phyloP scores from a whole-genome alignment of 2,329 filamentous ascomycete species.

The Zalaria obscura region DNA sequence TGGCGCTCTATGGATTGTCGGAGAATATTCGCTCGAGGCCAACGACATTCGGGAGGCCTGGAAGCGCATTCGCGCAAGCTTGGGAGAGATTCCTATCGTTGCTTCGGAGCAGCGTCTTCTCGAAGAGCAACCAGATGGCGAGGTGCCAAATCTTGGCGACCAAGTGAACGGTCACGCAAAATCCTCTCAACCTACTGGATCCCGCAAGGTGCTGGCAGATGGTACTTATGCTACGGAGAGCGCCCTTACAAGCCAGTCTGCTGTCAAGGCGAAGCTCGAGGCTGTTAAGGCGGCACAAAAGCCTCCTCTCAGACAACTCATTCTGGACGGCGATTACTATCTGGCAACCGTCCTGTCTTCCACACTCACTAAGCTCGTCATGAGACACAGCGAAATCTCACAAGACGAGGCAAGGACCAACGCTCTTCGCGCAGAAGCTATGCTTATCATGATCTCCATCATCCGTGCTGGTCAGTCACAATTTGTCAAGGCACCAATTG shows the following conservation, averaged over 20 bases:
- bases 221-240: slow-evolving; percentile 97
- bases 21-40: slow-evolving; percentile 89
- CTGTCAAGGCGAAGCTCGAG: slow-evolving; percentile 79
- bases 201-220: slow-evolving; percentile 83
- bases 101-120: slow-evolving; percentile 86
- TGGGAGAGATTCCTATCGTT: slow-evolving; percentile 94
- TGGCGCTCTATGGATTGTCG: slow-evolving; percentile 92
- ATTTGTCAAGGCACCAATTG: slow-evolving; percentile 92
- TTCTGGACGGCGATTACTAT: slow-evolving; percentile 95
- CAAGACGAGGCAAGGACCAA: slow-evolving; percentile 77
- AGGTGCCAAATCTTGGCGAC: slow-evolving; percentile 44
- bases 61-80: slow-evolving; percentile 85
- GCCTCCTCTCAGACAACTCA: slow-evolving; percentile 83
- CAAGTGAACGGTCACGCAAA: slow-evolving; percentile 74
- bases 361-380: slow-evolving; percentile 90
- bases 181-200: slow-evolving; percentile 61
- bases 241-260: slow-evolving; percentile 83
- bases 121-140: slow-evolving; percentile 61
- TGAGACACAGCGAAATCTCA: slow-evolving; percentile 92
- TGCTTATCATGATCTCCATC: slow-evolving; percentile 99
- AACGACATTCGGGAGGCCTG: slow-evolving; percentile 91
- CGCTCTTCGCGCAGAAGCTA: slow-evolving; percentile 85
- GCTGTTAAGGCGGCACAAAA: slow-evolving; percentile 96
- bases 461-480: slow-evolving; percentile 97
- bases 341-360: slow-evolving; percentile 89